These are phyloP conservation scores for Testicularia cyperi DNA, from an alignment of 1,284 basidiomycete genomes.

Conservation along the genomic window DNA sequence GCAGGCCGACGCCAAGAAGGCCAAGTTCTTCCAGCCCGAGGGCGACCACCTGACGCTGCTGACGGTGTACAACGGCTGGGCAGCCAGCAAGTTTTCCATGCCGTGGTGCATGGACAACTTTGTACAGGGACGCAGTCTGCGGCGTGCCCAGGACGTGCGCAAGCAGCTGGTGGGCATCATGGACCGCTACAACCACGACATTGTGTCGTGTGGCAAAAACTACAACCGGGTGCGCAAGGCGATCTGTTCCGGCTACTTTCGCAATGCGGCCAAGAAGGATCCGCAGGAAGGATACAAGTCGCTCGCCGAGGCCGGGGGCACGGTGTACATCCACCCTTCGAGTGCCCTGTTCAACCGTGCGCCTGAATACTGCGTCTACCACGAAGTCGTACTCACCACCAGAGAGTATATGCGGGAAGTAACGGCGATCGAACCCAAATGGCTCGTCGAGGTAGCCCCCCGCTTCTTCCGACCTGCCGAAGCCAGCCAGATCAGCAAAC, in stretches of 20 bases:
- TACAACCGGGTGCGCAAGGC: conserved; percentile 91
- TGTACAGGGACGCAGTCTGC: conserved; percentile 93
- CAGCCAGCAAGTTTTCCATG: conserved; percentile 81
- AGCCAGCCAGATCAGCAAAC: conserved; percentile 90
- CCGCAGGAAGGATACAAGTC: conserved; percentile 77
- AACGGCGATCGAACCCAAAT: conserved; percentile 95
- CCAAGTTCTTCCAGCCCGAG: conserved; percentile 80
- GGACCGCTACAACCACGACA: conserved; percentile 98
- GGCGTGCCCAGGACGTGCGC: conserved; percentile 93
- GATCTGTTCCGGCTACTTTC: conserved; percentile 78
- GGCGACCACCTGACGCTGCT: conserved; percentile 93
- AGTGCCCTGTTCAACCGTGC: conserved; percentile 95
- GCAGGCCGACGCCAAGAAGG: conserved; percentile 97
- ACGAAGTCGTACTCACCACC: conserved; percentile 73
- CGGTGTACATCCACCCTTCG: conserved; percentile 95
- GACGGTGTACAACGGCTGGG: conserved; percentile 98
- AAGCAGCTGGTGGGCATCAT: conserved; percentile 98
- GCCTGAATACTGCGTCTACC: conserved; percentile 73
- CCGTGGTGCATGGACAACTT: conserved; percentile 83
- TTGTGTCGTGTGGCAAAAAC: conserved; percentile 84
- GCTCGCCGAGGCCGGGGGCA: conserved; percentile 81
- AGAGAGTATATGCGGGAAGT: conserved; percentile 89
- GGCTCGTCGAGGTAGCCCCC: conserved; percentile 96
- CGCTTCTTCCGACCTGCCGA: conserved; percentile 98
- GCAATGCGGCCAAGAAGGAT: conserved; percentile 70